Evolutionary conservation across 163 green algal species (phyloP).

Genomic region (Scenedesmus sp.): DNA sequence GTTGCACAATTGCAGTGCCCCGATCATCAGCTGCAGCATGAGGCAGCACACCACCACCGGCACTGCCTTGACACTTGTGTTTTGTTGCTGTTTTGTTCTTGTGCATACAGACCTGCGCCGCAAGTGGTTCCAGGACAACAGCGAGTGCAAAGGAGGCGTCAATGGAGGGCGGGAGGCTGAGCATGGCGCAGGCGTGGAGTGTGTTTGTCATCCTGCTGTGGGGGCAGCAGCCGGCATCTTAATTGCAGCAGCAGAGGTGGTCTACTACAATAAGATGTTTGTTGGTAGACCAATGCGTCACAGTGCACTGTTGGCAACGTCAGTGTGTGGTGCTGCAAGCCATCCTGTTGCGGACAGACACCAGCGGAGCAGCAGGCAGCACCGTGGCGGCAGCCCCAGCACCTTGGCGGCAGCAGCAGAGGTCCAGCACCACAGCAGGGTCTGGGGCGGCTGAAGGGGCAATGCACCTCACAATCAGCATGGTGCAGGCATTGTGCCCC

Average conservation of each 20-base stretch:
- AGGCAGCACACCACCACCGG: not conserved
- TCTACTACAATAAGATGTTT: constrained; percentile 46
- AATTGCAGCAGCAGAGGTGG: not conserved
- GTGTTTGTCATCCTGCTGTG: constrained; percentile 36
- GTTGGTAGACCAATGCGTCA: not conserved
- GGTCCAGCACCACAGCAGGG: too few relatives aligned
- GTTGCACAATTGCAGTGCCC: too few relatives aligned
- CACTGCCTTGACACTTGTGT: not conserved
- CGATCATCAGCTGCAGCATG: not conserved
- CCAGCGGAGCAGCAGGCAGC: too few relatives aligned
- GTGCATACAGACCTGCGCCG: constrained; percentile 22
- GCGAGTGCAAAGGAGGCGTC: not conserved
- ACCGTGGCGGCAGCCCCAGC: too few relatives aligned
- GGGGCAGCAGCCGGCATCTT: not conserved
- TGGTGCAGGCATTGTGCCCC: too few relatives aligned
- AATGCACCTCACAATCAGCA: too few relatives aligned
- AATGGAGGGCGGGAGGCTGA: not conserved
- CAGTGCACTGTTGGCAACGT: too few relatives aligned
- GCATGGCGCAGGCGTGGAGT: constrained; percentile 19
- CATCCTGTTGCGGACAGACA: too few relatives aligned
- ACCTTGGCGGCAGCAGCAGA: not conserved
- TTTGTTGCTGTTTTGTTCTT: not conserved
- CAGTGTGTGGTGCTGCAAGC: too few relatives aligned
- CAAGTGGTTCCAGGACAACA: constrained; percentile 45
- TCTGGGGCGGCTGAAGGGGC: too few relatives aligned